A percentile compares a stretch with the other conserved stretches of the same genome.
Evolutionary conservation across 2,329 filamentous ascomycete genomes (phyloP).

Genomic region (Aureobasidium sp.): DNA sequence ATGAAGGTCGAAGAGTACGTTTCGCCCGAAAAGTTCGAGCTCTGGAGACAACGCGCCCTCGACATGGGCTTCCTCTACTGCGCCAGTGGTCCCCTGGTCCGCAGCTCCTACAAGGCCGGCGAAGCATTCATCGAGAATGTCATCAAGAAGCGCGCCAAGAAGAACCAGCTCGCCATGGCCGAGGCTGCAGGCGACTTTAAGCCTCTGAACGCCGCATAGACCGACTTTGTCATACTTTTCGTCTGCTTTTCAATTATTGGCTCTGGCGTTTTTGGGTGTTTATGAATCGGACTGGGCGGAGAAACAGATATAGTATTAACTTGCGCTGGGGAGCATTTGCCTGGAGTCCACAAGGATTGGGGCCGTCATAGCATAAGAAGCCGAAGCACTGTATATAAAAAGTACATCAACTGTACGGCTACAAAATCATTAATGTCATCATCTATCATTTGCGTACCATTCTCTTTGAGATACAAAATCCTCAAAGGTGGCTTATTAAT

Average conservation of each 20-base stretch:
- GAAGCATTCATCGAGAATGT: conserved; percentile 99
- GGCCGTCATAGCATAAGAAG: neutral
- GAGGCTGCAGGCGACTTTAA: conserved; percentile 24
- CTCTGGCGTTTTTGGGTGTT: neutral
- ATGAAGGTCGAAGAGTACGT: conserved; percentile 96
- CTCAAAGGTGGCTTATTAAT: neutral
- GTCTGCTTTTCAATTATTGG: neutral
- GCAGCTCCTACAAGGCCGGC: conserved; percentile 95
- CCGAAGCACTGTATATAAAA: conserved; percentile 7
- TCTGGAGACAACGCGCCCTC: conserved; percentile 82
- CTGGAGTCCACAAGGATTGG: conserved; percentile 7
- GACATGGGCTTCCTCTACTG: conserved; percentile 97
- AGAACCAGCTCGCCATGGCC: conserved; percentile 27
- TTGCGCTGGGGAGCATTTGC: conserved; percentile 16
- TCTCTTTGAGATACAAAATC: neutral
- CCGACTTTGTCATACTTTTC: neutral
- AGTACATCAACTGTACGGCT: conserved; percentile 15
- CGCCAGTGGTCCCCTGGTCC: conserved; percentile 84
- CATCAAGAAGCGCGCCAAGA: conserved; percentile 65
- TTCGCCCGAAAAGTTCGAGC: conserved; percentile 82
- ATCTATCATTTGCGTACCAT: neutral
- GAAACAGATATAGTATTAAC: conserved; percentile 15
- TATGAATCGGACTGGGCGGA: neutral
- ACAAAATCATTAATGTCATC: neutral
- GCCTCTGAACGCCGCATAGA: conserved; percentile 10